phyloP scores from a whole-genome alignment of 441 rosid species.

The Erodium chrysanthum region DNA sequence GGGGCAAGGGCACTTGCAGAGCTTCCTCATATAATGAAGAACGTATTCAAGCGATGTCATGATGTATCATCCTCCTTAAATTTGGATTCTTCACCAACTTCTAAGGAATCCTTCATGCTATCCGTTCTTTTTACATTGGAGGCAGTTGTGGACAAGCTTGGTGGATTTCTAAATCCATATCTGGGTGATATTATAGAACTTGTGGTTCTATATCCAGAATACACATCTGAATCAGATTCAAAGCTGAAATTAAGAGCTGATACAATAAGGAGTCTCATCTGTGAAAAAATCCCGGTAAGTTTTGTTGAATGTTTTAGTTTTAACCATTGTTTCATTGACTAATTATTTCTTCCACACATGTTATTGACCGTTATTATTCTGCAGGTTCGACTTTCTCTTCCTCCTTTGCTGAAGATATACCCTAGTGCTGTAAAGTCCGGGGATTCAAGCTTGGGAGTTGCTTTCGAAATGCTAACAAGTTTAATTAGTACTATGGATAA shows the following conservation, averaged over 20 bases:
- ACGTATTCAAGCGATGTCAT: constrained; percentile 36
- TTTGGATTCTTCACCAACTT: constrained; percentile 8
- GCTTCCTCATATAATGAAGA: constrained; percentile 71
- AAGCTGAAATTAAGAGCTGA: constrained; percentile 70
- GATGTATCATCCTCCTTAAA: constrained; percentile 22
- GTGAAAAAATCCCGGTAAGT: constrained; percentile 81
- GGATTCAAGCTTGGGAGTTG: constrained; percentile 59
- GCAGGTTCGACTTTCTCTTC: constrained; percentile 86
- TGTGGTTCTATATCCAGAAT: constrained; percentile 55
- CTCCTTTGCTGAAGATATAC: constrained; percentile 60
- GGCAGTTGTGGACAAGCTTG: constrained; percentile 85
- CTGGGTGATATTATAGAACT: constrained; percentile 62
- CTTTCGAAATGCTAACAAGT: constrained; percentile 68
- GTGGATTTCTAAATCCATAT: constrained; percentile 83
- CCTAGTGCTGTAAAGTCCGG: constrained; percentile 59
- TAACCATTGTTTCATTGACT: neutral
- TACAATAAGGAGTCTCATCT: constrained; percentile 51
- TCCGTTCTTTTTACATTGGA: constrained; percentile 66
- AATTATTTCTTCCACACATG: neutral
- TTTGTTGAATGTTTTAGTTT: neutral
- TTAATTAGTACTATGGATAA: constrained; percentile 67
- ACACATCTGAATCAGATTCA: constrained; percentile 39
- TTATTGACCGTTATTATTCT: constrained; percentile 18
- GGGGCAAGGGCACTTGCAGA: constrained; percentile 76
- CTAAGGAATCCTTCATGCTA: constrained; percentile 37